Conservation (phyloP, 768 basidiomycete genomes). For the Boletus tomentosulus region DNA sequence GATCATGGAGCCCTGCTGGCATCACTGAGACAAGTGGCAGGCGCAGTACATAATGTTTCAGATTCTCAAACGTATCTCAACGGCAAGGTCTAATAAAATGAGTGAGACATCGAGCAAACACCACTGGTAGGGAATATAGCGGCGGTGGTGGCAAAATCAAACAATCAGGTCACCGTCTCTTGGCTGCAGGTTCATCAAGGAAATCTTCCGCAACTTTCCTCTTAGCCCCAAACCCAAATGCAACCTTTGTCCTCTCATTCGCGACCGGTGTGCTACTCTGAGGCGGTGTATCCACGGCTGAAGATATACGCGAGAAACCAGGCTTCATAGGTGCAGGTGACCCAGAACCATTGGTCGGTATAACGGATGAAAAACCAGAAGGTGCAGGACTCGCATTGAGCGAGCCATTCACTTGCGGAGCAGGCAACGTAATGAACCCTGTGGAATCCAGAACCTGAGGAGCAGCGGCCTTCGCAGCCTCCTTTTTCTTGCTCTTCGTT, state of each 20-base stretch:
- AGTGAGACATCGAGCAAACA: neutral
- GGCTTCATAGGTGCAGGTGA: conserved; percentile 63
- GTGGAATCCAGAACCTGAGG: conserved; percentile 44
- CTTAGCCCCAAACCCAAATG: conserved; percentile 75
- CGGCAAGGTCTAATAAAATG: neutral
- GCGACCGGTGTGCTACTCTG: conserved; percentile 53
- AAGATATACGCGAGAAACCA: conserved; percentile 74
- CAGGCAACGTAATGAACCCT: conserved; percentile 73
- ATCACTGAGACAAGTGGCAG: neutral
- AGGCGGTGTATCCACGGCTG: conserved; percentile 47
- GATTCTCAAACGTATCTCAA: neutral
- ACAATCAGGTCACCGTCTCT: conserved; percentile 36
- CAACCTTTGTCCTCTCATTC: conserved; percentile 67
- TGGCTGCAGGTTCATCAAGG: conserved; percentile 61
- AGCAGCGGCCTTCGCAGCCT: conserved; percentile 44
- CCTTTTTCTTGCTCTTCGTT: conserved; percentile 76
- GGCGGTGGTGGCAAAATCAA: neutral
- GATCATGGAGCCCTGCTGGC: too few species aligned
- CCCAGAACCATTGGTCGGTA: conserved; percentile 35
- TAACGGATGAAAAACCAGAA: conserved; percentile 32
- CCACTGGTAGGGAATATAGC: neutral
- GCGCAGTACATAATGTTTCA: neutral
- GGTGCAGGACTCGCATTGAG: conserved; percentile 42
- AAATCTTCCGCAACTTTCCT: conserved; percentile 74
- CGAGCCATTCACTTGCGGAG: conserved; percentile 45